Percentiles rank a stretch among this genome's conserved stretches.
These are phyloP conservation scores for Tetrahymena borealis DNA, from an alignment of 73 alveolate species.

Conservation along the genomic window DNA sequence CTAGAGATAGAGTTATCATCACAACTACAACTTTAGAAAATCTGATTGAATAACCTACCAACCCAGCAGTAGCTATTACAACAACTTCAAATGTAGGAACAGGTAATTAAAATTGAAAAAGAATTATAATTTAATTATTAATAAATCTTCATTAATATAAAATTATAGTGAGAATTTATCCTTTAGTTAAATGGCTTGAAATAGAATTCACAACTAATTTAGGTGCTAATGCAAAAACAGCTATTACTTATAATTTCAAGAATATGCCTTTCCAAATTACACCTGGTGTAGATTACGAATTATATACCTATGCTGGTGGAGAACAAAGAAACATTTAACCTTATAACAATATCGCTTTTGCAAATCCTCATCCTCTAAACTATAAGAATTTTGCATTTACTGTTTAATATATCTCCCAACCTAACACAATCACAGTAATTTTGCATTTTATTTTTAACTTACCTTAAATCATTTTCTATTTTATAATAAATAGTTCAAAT, in stretches of 20 bases:
- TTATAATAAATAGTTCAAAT: not conserved
- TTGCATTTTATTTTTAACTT: not conserved
- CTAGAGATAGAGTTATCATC: slow-evolving; percentile 24
- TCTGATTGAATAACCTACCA: slow-evolving; percentile 15
- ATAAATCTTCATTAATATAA: not conserved
- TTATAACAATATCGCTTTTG: slow-evolving; percentile 12
- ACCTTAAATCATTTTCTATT: not conserved
- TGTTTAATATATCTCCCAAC: not conserved
- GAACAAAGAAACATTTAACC: slow-evolving; percentile 12
- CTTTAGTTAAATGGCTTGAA: slow-evolving; percentile 19
- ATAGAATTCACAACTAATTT: not conserved
- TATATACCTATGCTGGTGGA: not conserved
- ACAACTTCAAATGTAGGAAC: slow-evolving; percentile 7
- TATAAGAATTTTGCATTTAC: not conserved
- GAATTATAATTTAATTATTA: not conserved
- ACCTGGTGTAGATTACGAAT: slow-evolving; percentile 17
- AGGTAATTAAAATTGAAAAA: no score
- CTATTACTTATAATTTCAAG: slow-evolving; percentile 6
- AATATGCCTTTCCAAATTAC: slow-evolving; percentile 34
- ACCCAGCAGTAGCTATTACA: slow-evolving; percentile 16
- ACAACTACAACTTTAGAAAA: slow-evolving; percentile 5
- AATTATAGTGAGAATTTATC: slow-evolving; percentile 4
- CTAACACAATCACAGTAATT: not conserved
- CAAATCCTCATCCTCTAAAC: not conserved
- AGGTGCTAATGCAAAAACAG: slow-evolving; percentile 2